Conservation (phyloP, 768 basidiomycete species). For the Inosperma sp. region DNA sequence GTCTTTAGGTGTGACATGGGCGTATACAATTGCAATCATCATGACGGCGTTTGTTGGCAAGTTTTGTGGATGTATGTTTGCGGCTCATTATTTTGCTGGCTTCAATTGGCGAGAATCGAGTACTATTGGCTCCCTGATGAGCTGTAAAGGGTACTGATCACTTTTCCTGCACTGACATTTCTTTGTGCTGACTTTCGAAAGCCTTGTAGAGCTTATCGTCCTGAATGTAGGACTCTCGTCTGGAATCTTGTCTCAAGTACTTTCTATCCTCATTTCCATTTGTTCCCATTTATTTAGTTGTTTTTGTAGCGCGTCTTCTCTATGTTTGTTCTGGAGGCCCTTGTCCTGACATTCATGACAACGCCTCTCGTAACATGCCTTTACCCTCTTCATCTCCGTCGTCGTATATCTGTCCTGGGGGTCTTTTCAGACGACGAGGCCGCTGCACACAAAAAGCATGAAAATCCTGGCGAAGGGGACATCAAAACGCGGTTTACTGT, state of each 20-base stretch:
- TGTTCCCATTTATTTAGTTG: neutral
- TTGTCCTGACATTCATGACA: conserved; percentile 81
- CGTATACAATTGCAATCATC: conserved; percentile 77
- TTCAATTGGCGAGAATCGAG: conserved; percentile 78
- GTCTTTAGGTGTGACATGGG: conserved; percentile 73
- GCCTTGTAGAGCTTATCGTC: conserved; percentile 50
- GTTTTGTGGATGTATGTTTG: conserved; percentile 77
- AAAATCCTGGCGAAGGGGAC: conserved; percentile 17
- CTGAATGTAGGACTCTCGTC: conserved; percentile 89
- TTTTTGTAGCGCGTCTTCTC: conserved; percentile 80
- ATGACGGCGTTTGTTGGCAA: conserved; percentile 79
- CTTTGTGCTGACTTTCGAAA: neutral
- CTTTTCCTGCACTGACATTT: neutral
- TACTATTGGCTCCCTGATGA: conserved; percentile 90
- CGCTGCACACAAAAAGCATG: conserved; percentile 12
- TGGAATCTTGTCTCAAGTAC: conserved; percentile 61
- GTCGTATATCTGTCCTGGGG: conserved; percentile 43
- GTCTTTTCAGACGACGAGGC: conserved; percentile 41
- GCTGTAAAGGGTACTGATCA: conserved; percentile 74
- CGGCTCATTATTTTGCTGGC: conserved; percentile 60
- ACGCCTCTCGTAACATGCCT: conserved; percentile 66
- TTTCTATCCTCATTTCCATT: conserved; percentile 1
- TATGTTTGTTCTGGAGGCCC: conserved; percentile 89
- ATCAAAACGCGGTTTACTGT: conserved; percentile 69
- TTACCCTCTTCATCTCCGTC: conserved; percentile 61